These are phyloP conservation scores for Botrytis paeoniae DNA, from an alignment of 2,329 filamentous ascomycete species.

Conservation along the genomic window DNA sequence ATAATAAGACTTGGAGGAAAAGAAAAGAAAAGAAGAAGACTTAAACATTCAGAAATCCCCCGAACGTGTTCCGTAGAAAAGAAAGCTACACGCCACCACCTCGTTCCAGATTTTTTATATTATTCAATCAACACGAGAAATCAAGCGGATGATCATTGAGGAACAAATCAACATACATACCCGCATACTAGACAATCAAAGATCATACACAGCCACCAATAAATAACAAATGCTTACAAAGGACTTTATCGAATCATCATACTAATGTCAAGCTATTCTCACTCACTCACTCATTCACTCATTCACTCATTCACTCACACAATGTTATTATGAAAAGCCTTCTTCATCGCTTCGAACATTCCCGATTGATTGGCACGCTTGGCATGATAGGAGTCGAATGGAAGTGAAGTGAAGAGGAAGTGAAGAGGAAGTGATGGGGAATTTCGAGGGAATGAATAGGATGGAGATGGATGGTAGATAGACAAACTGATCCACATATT, in stretches of 20 bases:
- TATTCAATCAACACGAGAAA: constrained; percentile 8
- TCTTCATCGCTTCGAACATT: constrained; percentile 2
- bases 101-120: not conserved
- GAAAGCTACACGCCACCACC: not conserved
- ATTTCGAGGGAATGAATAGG: not conserved
- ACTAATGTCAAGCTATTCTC: not conserved
- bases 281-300: not conserved
- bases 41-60: not conserved
- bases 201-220: constrained; percentile 1
- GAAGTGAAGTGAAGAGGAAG: too few species aligned
- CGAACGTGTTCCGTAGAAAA: not conserved
- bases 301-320: not conserved
- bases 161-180: not conserved
- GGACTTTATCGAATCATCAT: not conserved
- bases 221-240: not conserved
- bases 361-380: constrained; percentile 9
- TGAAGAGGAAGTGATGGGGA: not conserved
- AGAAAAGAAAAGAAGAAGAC: not conserved
- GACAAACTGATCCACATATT: not conserved
- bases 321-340: not conserved
- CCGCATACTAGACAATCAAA: not conserved
- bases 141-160: not conserved
- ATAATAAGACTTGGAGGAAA: not conserved
- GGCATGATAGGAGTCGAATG: constrained; percentile 1
- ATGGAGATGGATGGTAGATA: not conserved